Conservation (phyloP, 1,284 basidiomycete species). For the Phlebopus sp. region DNA sequence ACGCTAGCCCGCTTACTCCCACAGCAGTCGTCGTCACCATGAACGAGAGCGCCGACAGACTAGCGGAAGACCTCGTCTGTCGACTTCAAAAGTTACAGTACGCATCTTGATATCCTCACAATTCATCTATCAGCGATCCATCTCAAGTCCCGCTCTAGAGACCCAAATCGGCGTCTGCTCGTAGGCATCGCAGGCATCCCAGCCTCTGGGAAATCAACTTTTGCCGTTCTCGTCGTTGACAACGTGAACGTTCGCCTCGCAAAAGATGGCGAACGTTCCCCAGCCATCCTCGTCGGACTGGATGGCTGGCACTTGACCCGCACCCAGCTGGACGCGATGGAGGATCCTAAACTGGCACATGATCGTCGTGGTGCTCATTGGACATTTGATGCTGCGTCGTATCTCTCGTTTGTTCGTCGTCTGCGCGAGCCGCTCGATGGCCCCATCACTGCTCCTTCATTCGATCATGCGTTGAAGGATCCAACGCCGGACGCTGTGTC, state of each 20-base stretch:
- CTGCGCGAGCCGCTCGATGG: conserved; percentile 43
- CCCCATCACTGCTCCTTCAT: conserved; percentile 64
- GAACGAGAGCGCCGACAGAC: conserved; percentile 34
- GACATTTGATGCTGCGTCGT: conserved; percentile 66
- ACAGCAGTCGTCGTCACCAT: conserved; percentile 17
- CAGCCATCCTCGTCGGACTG: conserved; percentile 64
- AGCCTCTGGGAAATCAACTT: conserved; percentile 79
- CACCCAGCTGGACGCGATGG: conserved; percentile 62
- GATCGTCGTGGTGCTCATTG: conserved; percentile 71
- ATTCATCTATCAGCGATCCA: not conserved
- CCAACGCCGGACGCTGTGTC: conserved; percentile 52
- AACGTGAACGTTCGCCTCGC: conserved; percentile 25
- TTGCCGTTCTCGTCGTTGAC: conserved; percentile 56
- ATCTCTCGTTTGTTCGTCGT: conserved; percentile 59
- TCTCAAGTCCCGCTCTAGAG: conserved; percentile 9
- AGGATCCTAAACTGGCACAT: conserved; percentile 70
- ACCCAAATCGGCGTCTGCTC: conserved; percentile 47
- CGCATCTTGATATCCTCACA: conserved; percentile 1
- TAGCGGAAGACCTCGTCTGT: conserved; percentile 30
- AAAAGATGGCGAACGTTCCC: conserved; percentile 7
- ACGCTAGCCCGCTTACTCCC: no score
- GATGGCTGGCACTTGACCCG: conserved; percentile 86
- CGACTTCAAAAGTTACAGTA: conserved; percentile 20
- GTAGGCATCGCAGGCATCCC: conserved; percentile 80
- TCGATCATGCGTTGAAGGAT: conserved; percentile 72